phyloP scores from a whole-genome alignment of 177 flowering plant genomes.

The Tripterygium wilfordii region DNA sequence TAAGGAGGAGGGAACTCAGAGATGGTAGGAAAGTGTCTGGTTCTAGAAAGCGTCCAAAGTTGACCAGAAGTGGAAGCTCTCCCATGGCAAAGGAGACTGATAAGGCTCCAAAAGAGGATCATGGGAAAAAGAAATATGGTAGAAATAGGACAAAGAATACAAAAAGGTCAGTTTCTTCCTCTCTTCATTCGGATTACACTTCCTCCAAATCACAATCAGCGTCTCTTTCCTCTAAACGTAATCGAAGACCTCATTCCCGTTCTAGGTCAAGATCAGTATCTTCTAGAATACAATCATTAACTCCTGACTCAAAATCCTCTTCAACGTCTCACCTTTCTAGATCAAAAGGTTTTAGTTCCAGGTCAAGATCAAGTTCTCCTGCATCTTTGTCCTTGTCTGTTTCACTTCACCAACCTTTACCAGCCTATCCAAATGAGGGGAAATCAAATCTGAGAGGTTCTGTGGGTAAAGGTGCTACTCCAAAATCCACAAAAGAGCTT shows the following conservation, averaged over 20 bases:
- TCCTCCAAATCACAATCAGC: constrained; percentile 23
- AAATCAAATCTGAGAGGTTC: constrained; percentile 12
- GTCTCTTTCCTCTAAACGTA: constrained; percentile 19
- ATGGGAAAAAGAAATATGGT: constrained; percentile 17
- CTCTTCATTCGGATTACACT: constrained; percentile 16
- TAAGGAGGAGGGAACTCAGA: constrained; percentile 3
- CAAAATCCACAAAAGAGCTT: constrained; percentile 13
- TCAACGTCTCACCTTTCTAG: constrained; percentile 19
- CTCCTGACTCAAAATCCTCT: constrained; percentile 23
- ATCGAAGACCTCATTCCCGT: constrained; percentile 12
- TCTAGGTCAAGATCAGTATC: constrained; percentile 28
- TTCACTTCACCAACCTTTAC: constrained; percentile 16
- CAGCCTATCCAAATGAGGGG: constrained; percentile 23
- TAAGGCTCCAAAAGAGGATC: constrained; percentile 10
- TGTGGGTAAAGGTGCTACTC: constrained; percentile 5
- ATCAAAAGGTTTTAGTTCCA: constrained; percentile 21
- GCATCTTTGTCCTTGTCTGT: constrained; percentile 30
- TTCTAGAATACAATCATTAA: constrained; percentile 17
- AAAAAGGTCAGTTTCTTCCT: constrained; percentile 18
- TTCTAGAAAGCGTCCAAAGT: constrained; percentile 10
- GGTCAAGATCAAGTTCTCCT: constrained; percentile 27
- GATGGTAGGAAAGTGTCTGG: constrained; percentile 13
- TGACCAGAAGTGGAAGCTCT: constrained; percentile 8
- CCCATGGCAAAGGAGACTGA: constrained; percentile 10
- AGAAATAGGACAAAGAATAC: constrained; percentile 18